Evolutionary conservation across 176 grass and related monocot genomes (phyloP).

Genomic region (Dendrocalamus sinicus): DNA sequence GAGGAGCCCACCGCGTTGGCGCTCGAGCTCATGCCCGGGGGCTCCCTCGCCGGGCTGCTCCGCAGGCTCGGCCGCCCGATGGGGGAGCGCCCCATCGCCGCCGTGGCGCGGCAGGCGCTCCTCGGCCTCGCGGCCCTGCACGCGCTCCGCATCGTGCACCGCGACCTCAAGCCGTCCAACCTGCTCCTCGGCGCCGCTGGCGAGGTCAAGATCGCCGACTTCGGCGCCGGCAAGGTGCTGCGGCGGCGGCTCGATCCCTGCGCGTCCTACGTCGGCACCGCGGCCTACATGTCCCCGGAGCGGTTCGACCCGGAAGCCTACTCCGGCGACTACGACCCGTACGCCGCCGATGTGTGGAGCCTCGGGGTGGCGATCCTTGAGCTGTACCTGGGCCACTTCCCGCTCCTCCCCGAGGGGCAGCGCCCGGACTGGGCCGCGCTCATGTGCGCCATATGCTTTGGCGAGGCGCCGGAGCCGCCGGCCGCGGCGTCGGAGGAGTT

Average conservation of each 20-base stretch:
- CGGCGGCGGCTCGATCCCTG: slow-evolving; percentile 72
- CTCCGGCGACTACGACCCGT: slow-evolving; percentile 87
- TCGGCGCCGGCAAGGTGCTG: slow-evolving; percentile 79
- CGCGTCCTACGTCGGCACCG: slow-evolving; percentile 83
- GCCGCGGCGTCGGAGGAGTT: slow-evolving; percentile 66
- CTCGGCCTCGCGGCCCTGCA: slow-evolving; percentile 66
- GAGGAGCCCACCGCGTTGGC: slow-evolving; percentile 57
- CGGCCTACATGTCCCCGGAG: slow-evolving; percentile 91
- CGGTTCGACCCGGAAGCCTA: slow-evolving; percentile 77
- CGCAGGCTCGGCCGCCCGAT: slow-evolving; percentile 50
- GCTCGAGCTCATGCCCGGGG: slow-evolving; percentile 69
- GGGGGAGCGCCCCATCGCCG: slow-evolving; percentile 65
- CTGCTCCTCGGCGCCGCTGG: slow-evolving; percentile 64
- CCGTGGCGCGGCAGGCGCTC: slow-evolving; percentile 70
- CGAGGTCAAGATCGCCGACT: slow-evolving; percentile 86
- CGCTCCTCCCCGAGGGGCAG: slow-evolving; percentile 76
- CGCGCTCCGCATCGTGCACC: slow-evolving; percentile 73
- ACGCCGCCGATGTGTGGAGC: slow-evolving; percentile 90
- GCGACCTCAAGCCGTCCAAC: slow-evolving; percentile 86
- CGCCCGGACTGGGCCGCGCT: slow-evolving; percentile 85
- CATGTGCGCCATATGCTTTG: slow-evolving; percentile 92
- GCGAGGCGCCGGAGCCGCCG: slow-evolving; percentile 62
- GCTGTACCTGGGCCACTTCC: slow-evolving; percentile 83
- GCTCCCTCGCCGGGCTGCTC: slow-evolving; percentile 68
- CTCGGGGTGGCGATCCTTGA: slow-evolving; percentile 76